Evolutionary conservation across 306 rosid genomes (phyloP).

Genomic region (Cucumis hystrix): DNA sequence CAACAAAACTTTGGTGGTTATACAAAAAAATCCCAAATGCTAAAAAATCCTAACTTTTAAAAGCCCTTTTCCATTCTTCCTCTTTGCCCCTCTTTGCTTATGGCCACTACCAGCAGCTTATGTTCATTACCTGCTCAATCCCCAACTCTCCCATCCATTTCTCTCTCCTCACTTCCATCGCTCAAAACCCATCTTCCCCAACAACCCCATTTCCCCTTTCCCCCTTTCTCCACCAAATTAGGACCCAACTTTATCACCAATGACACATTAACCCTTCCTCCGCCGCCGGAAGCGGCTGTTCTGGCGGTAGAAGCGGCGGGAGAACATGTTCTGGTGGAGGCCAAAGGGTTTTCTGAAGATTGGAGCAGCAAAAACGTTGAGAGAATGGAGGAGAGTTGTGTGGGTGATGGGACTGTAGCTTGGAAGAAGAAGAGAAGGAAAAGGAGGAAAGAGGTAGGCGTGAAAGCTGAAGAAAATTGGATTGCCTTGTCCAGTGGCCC

Average conservation of each 20-base stretch:
- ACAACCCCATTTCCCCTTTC: conserved; percentile 18
- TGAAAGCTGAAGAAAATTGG: conserved; percentile 7
- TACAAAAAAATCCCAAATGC: not conserved
- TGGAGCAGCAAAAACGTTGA: conserved; percentile 21
- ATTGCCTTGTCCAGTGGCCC: conserved; percentile 13
- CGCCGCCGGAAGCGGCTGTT: conserved; percentile 30
- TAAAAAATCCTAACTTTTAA: not conserved
- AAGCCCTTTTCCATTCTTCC: not conserved
- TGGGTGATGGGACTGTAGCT: conserved; percentile 15
- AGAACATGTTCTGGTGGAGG: conserved; percentile 22
- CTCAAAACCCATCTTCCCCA: conserved; percentile 26
- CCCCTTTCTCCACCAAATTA: conserved; percentile 23
- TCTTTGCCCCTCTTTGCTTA: conserved; percentile 10
- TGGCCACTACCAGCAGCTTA: conserved; percentile 35
- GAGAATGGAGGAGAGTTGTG: conserved; percentile 10
- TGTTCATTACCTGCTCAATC: conserved; percentile 43
- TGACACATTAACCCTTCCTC: conserved; percentile 29
- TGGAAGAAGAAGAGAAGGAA: conserved; percentile 40
- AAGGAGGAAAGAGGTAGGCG: conserved; percentile 29
- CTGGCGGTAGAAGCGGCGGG: conserved; percentile 26
- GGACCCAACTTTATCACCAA: conserved; percentile 24
- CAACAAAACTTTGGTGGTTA: not conserved
- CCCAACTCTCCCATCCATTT: conserved; percentile 33
- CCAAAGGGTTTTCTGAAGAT: conserved; percentile 10
- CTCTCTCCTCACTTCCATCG: conserved; percentile 34